Percentiles rank a stretch among this genome's conserved stretches.
Conservation (phyloP, 208 protist genomes). For the Balamuthia mandrillaris region DNA sequence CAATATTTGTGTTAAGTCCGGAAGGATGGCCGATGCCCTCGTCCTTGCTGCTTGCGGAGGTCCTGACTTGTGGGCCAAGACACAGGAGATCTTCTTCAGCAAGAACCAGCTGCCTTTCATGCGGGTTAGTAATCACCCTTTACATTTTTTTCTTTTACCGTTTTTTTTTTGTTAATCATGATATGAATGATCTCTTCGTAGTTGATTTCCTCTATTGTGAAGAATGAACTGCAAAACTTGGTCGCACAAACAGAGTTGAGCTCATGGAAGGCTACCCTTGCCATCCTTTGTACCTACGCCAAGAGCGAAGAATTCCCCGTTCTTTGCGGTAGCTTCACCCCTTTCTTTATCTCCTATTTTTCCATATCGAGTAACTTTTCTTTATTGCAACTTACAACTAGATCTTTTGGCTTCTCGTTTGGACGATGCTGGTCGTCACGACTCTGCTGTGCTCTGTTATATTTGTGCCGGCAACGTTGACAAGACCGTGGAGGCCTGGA, state of each 20-base stretch:
- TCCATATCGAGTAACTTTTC: background rate
- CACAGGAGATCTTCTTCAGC: conserved; percentile 62
- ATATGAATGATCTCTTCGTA: no score
- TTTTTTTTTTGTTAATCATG: no score
- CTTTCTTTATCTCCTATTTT: background rate
- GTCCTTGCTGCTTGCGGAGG: conserved; percentile 57
- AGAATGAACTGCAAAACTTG: conserved; percentile 58
- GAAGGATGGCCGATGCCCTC: conserved; percentile 68
- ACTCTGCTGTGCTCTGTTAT: conserved; percentile 69
- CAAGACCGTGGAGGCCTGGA: conserved; percentile 63
- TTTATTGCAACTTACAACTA: no score
- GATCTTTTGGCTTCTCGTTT: conserved; percentile 53
- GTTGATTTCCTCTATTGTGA: conserved; percentile 53
- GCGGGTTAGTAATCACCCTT: background rate
- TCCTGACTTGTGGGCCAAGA: conserved; percentile 61
- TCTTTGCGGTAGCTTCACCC: conserved; percentile 48
- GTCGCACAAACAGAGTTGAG: conserved; percentile 41
- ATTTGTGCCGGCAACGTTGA: conserved; percentile 73
- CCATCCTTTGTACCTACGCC: conserved; percentile 67
- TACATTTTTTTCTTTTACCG: no score
- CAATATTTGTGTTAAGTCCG: conserved; percentile 55
- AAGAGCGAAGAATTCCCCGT: conserved; percentile 51
- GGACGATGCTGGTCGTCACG: conserved; percentile 34
- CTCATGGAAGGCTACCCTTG: conserved; percentile 70
- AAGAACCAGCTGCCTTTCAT: conserved; percentile 50